Conservation (phyloP, 2,329 filamentous ascomycete species). For the Tricladium varicosporioides region DNA sequence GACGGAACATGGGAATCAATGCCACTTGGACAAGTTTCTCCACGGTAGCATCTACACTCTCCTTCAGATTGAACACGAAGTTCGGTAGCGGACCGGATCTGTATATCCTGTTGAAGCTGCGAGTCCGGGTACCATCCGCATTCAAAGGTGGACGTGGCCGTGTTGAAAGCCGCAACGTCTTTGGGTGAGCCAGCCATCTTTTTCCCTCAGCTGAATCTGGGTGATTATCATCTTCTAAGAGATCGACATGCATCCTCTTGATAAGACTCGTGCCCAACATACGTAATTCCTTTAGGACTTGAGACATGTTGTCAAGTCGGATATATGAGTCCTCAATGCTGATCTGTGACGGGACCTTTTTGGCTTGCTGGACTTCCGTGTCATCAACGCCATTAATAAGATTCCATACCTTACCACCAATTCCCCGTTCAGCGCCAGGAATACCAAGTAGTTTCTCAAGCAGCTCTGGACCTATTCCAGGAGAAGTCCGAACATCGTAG, state of each 20-base stretch:
- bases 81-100: slow-evolving; percentile 70
- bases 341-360: slow-evolving; percentile 78
- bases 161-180: slow-evolving; percentile 77
- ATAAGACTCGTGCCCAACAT: slow-evolving; percentile 69
- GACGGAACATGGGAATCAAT: slow-evolving; percentile 70
- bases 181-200: slow-evolving; percentile 76
- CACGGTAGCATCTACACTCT: slow-evolving; percentile 57
- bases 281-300: slow-evolving; percentile 67
- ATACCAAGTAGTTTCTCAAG: slow-evolving; percentile 70
- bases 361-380: slow-evolving; percentile 68
- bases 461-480: slow-evolving; percentile 58
- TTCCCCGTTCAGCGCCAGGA: slow-evolving; percentile 67
- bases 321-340: slow-evolving; percentile 93
- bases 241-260: slow-evolving; percentile 74
- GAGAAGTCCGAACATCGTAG: slow-evolving; percentile 59
- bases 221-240: slow-evolving; percentile 48
- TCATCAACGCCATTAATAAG: slow-evolving; percentile 80
- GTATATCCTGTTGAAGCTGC: slow-evolving; percentile 69
- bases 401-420: slow-evolving; percentile 71
- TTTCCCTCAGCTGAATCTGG: slow-evolving; percentile 18
- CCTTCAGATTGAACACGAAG: slow-evolving; percentile 67
- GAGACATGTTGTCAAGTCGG: slow-evolving; percentile 61
- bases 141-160: slow-evolving; percentile 57
- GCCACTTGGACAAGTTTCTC: slow-evolving; percentile 68
- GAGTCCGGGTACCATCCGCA: slow-evolving; percentile 51